phyloP scores from a whole-genome alignment of 768 basidiomycete species.

The Hygrophorus pudorinus region DNA sequence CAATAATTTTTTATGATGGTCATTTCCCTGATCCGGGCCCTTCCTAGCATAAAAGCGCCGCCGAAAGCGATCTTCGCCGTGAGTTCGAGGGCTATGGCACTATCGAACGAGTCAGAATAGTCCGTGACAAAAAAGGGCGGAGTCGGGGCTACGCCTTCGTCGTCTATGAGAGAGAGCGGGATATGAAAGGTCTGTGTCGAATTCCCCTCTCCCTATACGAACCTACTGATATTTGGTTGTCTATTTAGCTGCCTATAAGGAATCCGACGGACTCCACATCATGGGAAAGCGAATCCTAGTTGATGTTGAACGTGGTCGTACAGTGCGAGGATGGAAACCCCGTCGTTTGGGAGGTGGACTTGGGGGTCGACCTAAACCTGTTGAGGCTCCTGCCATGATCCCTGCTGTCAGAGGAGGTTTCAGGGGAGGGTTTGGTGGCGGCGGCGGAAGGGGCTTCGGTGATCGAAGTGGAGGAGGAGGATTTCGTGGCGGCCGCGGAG shows the following conservation, averaged over 20 bases:
- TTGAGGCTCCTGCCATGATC: constrained; percentile 30
- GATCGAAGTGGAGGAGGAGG: constrained; percentile 35
- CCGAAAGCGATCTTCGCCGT: constrained; percentile 83
- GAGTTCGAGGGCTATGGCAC: constrained; percentile 95
- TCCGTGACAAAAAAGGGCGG: constrained; percentile 82
- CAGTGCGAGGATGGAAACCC: constrained; percentile 98
- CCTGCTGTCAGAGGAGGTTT: constrained; percentile 30
- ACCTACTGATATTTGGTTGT: constrained; percentile 8
- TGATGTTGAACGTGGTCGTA: constrained; percentile 96
- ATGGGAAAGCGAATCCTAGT: constrained; percentile 95
- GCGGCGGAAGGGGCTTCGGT: constrained; percentile 33
- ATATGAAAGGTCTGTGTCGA: constrained; percentile 83
- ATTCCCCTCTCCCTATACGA: not conserved
- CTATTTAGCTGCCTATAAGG: constrained; percentile 83
- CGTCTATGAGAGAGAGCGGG: constrained; percentile 94
- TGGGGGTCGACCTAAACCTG: constrained; percentile 93
- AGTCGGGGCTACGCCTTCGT: constrained; percentile 93
- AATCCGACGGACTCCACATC: constrained; percentile 93
- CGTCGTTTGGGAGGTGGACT: constrained; percentile 93
- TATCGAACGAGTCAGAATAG: constrained; percentile 90
- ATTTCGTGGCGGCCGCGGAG: constrained; percentile 23
- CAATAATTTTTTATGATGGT: not conserved
- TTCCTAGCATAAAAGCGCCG: constrained; percentile 78
- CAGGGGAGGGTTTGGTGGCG: constrained; percentile 36
- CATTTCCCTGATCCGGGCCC: constrained; percentile 10